A percentile compares a stretch with the other conserved stretches of the same genome.
phyloP scores from a whole-genome alignment of 345 rosid species.

The Populus euphratica region DNA sequence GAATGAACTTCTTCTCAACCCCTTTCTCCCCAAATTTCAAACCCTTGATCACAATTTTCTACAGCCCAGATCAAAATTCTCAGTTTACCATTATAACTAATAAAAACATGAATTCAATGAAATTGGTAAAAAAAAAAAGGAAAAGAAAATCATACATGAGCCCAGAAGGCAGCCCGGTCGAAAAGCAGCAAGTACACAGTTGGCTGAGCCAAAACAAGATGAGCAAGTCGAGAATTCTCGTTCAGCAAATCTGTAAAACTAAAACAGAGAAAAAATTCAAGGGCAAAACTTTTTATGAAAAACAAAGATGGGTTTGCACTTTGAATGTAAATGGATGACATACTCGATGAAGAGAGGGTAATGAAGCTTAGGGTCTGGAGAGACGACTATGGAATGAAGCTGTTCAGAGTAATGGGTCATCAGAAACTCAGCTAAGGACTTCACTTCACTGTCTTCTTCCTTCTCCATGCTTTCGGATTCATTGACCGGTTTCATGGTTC shows the following conservation, averaged over 20 bases:
- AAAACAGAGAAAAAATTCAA: neutral
- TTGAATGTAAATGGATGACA: neutral
- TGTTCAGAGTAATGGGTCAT: conserved; percentile 49
- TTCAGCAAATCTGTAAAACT: conserved; percentile 79
- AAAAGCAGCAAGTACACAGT: conserved; percentile 48
- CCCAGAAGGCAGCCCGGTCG: conserved; percentile 71
- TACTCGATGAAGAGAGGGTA: conserved; percentile 74
- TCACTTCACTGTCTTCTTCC: conserved; percentile 11
- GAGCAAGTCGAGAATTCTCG: conserved; percentile 61
- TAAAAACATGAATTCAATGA: neutral
- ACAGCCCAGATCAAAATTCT: conserved; percentile 10
- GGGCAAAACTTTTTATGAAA: neutral
- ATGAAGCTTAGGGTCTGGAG: conserved; percentile 75
- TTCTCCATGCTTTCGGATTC: neutral
- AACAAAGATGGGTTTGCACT: neutral
- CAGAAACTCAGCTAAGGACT: conserved; percentile 57
- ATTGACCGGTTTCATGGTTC: neutral
- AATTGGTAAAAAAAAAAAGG: neutral
- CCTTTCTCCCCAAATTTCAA: conserved; percentile 49
- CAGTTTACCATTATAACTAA: neutral
- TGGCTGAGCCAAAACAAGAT: conserved; percentile 56
- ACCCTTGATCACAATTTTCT: conserved; percentile 57
- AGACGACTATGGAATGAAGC: conserved; percentile 59
- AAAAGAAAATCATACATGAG: conserved; percentile 49
- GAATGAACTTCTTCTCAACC: conserved; percentile 67